phyloP scores from a whole-genome alignment of 2,329 filamentous ascomycete genomes.

The Ophiocordyceps unilateralis region DNA sequence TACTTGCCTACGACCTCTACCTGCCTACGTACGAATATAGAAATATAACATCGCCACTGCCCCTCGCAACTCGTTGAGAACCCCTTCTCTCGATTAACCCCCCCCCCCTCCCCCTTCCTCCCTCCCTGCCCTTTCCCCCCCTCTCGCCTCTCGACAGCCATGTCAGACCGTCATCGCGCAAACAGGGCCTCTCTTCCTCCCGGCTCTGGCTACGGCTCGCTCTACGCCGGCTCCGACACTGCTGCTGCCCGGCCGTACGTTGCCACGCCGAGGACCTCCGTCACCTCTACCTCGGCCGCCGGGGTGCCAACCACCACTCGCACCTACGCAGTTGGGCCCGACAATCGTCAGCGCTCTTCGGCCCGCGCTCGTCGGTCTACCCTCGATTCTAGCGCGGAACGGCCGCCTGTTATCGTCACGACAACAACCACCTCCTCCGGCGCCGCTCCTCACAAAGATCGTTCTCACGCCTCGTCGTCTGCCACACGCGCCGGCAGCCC shows the following conservation, averaged over 20 bases:
- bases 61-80: neutral
- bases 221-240: slow-evolving; percentile 30
- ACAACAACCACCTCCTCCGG: slow-evolving; percentile 13
- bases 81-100: no score
- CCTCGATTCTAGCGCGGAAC: slow-evolving; percentile 25
- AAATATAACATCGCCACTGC: neutral
- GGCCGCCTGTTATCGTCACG: slow-evolving; percentile 40
- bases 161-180: slow-evolving; percentile 25
- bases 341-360: slow-evolving; percentile 29
- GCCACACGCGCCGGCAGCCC: slow-evolving; percentile 25
- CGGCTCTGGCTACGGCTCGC: slow-evolving; percentile 29
- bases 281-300: slow-evolving; percentile 14
- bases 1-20: no score
- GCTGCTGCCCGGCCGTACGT: slow-evolving; percentile 16
- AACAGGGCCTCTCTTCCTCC: slow-evolving; percentile 36
- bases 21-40: neutral
- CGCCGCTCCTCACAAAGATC: slow-evolving; percentile 18
- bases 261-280: slow-evolving; percentile 16
- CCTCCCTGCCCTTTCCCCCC: neutral
- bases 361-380: slow-evolving; percentile 34
- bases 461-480: slow-evolving; percentile 20
- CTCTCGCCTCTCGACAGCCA: neutral
- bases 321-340: slow-evolving; percentile 38
- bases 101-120: neutral
- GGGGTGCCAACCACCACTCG: slow-evolving; percentile 23